A percentile compares a stretch with the other conserved stretches of the same genome.
These are phyloP conservation scores for Aspergillus pseudoterreus DNA, from an alignment of 2,329 filamentous ascomycete species.

Conservation along the genomic window DNA sequence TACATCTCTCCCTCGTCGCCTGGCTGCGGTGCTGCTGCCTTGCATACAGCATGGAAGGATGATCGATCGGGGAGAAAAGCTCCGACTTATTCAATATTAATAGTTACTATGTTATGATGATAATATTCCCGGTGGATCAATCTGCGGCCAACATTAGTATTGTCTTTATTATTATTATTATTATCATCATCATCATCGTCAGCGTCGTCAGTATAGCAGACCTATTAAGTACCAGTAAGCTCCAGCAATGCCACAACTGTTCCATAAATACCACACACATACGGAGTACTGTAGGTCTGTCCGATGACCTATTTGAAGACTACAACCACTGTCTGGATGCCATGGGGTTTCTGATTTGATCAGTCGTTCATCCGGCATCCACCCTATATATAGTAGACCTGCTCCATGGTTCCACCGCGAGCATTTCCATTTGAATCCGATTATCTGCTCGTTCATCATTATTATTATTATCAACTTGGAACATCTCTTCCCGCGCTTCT, in stretches of 20 bases:
- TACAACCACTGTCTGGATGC: background rate
- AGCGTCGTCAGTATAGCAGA: too few species aligned
- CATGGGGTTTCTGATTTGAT: background rate
- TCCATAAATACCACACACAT: background rate
- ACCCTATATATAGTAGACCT: background rate
- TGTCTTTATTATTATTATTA: background rate
- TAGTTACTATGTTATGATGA: background rate
- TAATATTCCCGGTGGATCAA: background rate
- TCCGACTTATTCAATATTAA: background rate
- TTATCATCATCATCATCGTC: too few species aligned
- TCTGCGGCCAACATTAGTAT: background rate
- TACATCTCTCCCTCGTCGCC: too few species aligned
- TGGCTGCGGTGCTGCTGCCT: background rate
- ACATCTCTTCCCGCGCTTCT: background rate
- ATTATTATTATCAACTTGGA: background rate
- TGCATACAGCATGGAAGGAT: background rate
- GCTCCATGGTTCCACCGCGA: background rate
- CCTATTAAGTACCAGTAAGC: background rate
- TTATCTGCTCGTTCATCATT: background rate
- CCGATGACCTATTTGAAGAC: background rate
- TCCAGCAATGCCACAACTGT: background rate
- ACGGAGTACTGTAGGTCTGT: background rate
- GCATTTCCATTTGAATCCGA: background rate
- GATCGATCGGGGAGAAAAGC: background rate
- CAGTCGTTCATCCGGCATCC: background rate